A percentile compares a stretch with the other conserved stretches of the same genome.
Conservation (phyloP, 2,329 filamentous ascomycete species). For the Penicillium sp. region DNA sequence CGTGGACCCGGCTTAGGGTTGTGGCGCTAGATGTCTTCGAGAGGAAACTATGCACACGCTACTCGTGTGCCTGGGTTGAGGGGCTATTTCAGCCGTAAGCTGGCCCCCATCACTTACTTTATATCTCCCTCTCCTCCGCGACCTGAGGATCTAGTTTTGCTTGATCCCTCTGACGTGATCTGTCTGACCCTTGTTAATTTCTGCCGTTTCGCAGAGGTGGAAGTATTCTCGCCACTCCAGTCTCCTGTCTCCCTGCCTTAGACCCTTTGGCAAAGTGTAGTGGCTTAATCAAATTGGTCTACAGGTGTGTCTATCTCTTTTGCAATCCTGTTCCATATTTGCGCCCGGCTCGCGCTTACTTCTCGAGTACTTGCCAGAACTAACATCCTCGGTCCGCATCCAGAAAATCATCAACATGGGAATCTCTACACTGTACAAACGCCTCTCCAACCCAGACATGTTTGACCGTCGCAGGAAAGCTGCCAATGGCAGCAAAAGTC, state of each 20-base stretch:
- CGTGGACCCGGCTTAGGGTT: conserved; percentile 4
- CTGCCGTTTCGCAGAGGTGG: not conserved
- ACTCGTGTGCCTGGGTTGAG: not conserved
- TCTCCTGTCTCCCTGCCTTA: not conserved
- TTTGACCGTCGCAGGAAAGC: conserved; percentile 16
- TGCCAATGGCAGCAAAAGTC: conserved; percentile 34
- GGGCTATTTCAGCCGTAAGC: conserved; percentile 12
- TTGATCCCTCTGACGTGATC: not conserved
- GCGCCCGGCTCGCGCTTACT: not conserved
- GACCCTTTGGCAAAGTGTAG: not conserved
- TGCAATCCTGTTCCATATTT: not conserved
- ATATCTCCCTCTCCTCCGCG: conserved; percentile 13
- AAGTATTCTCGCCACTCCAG: not conserved
- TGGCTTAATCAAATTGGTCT: not conserved
- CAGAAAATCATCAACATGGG: not conserved
- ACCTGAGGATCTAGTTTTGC: not conserved
- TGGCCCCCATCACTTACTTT: not conserved
- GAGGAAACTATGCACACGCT: not conserved
- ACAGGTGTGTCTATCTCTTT: not conserved
- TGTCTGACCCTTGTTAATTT: not conserved
- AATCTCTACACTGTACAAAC: not conserved
- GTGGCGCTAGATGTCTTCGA: conserved; percentile 12
- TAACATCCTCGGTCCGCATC: not conserved
- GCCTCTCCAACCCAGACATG: conserved; percentile 14
- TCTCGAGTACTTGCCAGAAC: not conserved